These are phyloP conservation scores for Aaosphaeria arxii DNA, from an alignment of 2,329 filamentous ascomycete species.

Conservation along the genomic window DNA sequence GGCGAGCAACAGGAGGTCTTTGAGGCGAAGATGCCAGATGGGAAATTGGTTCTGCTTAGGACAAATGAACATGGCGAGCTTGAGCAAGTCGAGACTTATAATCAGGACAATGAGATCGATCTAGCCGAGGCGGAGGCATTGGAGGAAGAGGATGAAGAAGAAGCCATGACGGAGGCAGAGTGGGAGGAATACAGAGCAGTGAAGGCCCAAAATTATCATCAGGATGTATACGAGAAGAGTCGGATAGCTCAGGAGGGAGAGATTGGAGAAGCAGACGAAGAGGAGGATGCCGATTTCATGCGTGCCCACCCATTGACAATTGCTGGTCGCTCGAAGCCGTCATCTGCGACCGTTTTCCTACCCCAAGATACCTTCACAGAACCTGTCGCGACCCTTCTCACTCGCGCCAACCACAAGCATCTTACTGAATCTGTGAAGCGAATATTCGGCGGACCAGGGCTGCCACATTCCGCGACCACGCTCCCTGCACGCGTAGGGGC, in stretches of 20 bases:
- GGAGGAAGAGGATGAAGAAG: constrained; percentile 21
- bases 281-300: constrained; percentile 40
- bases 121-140: constrained; percentile 15
- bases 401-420: constrained; percentile 63
- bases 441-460: constrained; percentile 70
- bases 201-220: constrained; percentile 29
- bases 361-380: constrained; percentile 67
- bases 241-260: constrained; percentile 41
- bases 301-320: constrained; percentile 73
- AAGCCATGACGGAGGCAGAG: constrained; percentile 24
- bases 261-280: constrained; percentile 31
- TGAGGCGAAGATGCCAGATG: constrained; percentile 26
- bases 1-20: constrained; percentile 47
- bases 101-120: constrained; percentile 22
- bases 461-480: constrained; percentile 77
- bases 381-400: constrained; percentile 70
- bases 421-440: constrained; percentile 68
- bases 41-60: constrained; percentile 46
- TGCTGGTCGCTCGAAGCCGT: constrained; percentile 70
- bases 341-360: constrained; percentile 70
- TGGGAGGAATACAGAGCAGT: constrained; percentile 35
- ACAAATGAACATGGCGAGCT: constrained; percentile 56
- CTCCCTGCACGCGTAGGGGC: constrained; percentile 50
- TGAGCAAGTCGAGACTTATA: constrained; percentile 59
- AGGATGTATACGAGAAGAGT: constrained; percentile 40